Evolutionary conservation across 2,329 filamentous ascomycete genomes (phyloP).

Genomic region (Thelonectria discophora): DNA sequence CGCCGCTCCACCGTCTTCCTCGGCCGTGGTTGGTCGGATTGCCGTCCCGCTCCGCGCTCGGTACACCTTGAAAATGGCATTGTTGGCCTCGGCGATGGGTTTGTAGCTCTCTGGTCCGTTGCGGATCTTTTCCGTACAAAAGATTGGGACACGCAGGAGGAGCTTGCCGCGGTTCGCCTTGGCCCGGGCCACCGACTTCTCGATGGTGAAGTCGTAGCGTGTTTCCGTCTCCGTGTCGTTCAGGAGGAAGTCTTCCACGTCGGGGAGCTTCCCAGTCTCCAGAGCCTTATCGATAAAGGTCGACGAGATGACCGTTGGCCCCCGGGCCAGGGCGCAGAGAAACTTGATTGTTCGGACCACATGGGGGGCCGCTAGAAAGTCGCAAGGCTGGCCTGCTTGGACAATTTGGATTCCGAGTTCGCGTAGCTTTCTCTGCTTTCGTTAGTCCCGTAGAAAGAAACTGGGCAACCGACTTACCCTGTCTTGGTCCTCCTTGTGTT

Average conservation of each 20-base stretch:
- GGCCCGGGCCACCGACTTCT: constrained; percentile 74
- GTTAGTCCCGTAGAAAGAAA: constrained; percentile 31
- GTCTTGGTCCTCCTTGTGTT: constrained; percentile 79
- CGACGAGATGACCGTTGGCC: constrained; percentile 78
- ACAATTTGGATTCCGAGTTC: constrained; percentile 84
- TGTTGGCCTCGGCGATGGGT: constrained; percentile 87
- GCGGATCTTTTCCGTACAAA: constrained; percentile 81
- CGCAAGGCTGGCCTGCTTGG: constrained; percentile 77
- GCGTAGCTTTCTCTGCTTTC: constrained; percentile 76
- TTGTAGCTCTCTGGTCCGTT: constrained; percentile 87
- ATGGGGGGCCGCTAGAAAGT: constrained; percentile 86
- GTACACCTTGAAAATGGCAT: constrained; percentile 82
- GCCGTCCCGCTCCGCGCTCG: constrained; percentile 75
- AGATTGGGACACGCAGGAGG: constrained; percentile 79
- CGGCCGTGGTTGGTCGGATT: constrained; percentile 70
- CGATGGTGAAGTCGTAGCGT: constrained; percentile 73
- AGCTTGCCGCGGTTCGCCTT: constrained; percentile 80
- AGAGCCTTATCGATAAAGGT: constrained; percentile 83
- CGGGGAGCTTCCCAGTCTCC: constrained; percentile 70
- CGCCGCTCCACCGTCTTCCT: constrained; percentile 68
- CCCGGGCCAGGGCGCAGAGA: constrained; percentile 83
- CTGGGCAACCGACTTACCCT: constrained; percentile 65
- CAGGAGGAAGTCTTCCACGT: constrained; percentile 72
- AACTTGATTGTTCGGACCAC: constrained; percentile 95
- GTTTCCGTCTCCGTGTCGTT: constrained; percentile 78